These are phyloP conservation scores for Truncatella angustata DNA, from an alignment of 2,329 filamentous ascomycete genomes.

Conservation along the genomic window DNA sequence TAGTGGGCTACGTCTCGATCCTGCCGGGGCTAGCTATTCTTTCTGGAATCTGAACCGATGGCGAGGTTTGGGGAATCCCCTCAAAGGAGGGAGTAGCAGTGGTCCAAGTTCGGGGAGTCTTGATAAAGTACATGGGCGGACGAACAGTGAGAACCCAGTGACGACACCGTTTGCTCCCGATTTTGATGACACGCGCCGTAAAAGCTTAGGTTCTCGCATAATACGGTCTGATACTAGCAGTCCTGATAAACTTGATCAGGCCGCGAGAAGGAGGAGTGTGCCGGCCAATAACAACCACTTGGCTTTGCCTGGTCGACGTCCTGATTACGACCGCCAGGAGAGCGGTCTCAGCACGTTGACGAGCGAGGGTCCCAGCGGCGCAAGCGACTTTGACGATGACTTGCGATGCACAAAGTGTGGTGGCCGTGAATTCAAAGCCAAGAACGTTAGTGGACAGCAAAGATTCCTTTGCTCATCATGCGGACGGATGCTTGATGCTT, in stretches of 20 bases:
- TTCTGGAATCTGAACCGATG: constrained; percentile 61
- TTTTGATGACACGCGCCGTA: constrained; percentile 15
- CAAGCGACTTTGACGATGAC: constrained; percentile 42
- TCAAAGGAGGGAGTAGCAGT: not conserved
- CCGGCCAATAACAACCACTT: constrained; percentile 8
- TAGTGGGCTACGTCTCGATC: constrained; percentile 32
- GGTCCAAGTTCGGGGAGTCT: constrained; percentile 1
- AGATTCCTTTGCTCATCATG: constrained; percentile 62
- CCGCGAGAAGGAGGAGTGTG: constrained; percentile 20
- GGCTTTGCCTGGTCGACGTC: constrained; percentile 1
- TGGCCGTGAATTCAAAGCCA: constrained; percentile 61
- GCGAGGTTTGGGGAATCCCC: constrained; percentile 35
- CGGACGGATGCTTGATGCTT: constrained; percentile 34
- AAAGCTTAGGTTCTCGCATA: constrained; percentile 14
- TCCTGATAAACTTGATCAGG: constrained; percentile 9
- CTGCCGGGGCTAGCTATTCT: constrained; percentile 39
- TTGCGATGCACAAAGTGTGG: constrained; percentile 58
- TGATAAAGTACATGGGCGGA: constrained; percentile 4
- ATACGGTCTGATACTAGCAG: not conserved
- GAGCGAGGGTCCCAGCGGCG: constrained; percentile 24
- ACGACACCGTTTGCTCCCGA: constrained; percentile 10
- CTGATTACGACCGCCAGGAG: not conserved
- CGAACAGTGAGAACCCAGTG: not conserved
- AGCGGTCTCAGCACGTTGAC: constrained; percentile 4
- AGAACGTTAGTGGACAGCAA: constrained; percentile 51